A percentile compares a stretch with the other conserved stretches of the same genome.
phyloP scores from a whole-genome alignment of 208 protist genomes.

The Leishmania major region DNA sequence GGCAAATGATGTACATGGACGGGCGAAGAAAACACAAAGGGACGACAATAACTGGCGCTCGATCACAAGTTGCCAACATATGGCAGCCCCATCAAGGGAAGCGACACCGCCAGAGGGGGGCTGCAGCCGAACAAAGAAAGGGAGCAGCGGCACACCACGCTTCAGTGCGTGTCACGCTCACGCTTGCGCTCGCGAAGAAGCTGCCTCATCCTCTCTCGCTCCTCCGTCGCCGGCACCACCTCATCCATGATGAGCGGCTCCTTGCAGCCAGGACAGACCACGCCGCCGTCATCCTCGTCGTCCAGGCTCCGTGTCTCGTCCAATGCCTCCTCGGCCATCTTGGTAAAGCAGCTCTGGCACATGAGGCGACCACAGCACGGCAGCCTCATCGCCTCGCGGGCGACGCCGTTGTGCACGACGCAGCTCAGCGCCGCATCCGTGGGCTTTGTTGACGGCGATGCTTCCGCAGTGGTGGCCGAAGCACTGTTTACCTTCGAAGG shows the following conservation, averaged over 20 bases:
- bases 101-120: neutral
- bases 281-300: slow-evolving; percentile 34
- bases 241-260: slow-evolving; percentile 77
- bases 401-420: slow-evolving; percentile 51
- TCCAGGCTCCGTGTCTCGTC: slow-evolving; percentile 29
- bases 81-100: neutral
- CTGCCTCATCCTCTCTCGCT: slow-evolving; percentile 57
- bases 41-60: neutral
- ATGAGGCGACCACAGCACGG: slow-evolving; percentile 70
- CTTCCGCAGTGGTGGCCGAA: neutral
- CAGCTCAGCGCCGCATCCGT: slow-evolving; percentile 26
- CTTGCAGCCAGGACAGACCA: slow-evolving; percentile 69
- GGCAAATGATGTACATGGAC: neutral
- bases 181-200: slow-evolving; percentile 27
- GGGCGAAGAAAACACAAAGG: neutral
- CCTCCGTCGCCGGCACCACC: slow-evolving; percentile 53
- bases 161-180: slow-evolving; percentile 8
- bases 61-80: neutral
- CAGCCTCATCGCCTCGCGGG: slow-evolving; percentile 67
- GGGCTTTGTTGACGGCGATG: neutral
- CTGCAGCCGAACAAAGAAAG: neutral
- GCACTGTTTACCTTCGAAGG: neutral
- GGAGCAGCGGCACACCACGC: neutral
- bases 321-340: slow-evolving; percentile 58
- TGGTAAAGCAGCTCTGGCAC: slow-evolving; percentile 71